Percentiles rank a stretch among this genome's conserved stretches.
These are phyloP conservation scores for Talaromyces liani DNA, from an alignment of 495 filamentous ascomycete species.

Conservation along the genomic window DNA sequence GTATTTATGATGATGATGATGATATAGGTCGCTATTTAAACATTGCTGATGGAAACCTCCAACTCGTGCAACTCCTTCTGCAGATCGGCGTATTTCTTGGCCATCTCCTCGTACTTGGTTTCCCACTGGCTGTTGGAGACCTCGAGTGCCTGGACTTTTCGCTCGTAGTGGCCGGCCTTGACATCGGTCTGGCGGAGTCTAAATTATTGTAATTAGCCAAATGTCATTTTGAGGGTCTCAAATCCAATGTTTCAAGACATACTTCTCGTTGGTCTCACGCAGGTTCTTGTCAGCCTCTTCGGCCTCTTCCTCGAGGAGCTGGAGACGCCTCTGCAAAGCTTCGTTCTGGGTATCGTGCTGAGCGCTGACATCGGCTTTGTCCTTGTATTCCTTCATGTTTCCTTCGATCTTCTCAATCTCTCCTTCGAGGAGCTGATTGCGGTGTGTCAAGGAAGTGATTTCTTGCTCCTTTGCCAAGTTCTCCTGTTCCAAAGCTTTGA, in stretches of 20 bases:
- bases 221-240: not conserved
- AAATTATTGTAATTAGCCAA: conserved; percentile 14
- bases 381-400: conserved; percentile 70
- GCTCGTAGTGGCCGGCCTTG: conserved; percentile 98
- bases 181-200: conserved; percentile 98
- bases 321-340: conserved; percentile 78
- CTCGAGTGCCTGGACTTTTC: conserved; percentile 97
- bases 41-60: conserved; percentile 79
- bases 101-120: conserved; percentile 91
- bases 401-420: conserved; percentile 87
- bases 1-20: conserved; percentile 6
- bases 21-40: conserved; percentile 45
- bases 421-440: conserved; percentile 76
- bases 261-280: conserved; percentile 98
- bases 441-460: conserved; percentile 89
- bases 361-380: conserved; percentile 61
- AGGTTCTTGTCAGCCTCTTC: conserved; percentile 91
- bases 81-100: conserved; percentile 73
- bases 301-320: conserved; percentile 94
- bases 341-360: conserved; percentile 80
- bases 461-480: conserved; percentile 95
- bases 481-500: conserved; percentile 90
- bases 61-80: conserved; percentile 91
- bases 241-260: conserved; percentile 24
- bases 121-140: conserved; percentile 85